These are phyloP conservation scores for Apophysomyces sp. DNA, from an alignment of 371 early-diverging fungal genomes.

Conservation along the genomic window DNA sequence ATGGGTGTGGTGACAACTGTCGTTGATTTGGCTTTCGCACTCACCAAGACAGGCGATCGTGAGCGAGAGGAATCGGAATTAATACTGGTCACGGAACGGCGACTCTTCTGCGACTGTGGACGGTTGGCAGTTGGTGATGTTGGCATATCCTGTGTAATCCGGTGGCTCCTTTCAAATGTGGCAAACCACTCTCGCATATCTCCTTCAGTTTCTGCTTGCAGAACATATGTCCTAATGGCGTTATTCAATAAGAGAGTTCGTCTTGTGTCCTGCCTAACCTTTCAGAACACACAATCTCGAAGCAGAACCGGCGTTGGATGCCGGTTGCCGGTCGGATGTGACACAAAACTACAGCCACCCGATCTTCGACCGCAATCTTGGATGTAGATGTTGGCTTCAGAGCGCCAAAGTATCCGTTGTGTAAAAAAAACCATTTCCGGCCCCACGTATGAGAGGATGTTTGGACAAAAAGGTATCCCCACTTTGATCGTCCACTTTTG, in stretches of 20 bases:
- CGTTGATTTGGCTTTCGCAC: constrained; percentile 24
- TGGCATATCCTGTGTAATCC: neutral
- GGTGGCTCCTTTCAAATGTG: constrained; percentile 50
- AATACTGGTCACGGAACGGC: neutral
- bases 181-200: constrained; percentile 71
- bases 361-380: constrained; percentile 55
- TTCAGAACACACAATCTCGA: constrained; percentile 69
- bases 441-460: constrained; percentile 7
- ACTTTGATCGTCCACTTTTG: constrained; percentile 14
- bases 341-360: constrained; percentile 63
- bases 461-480: constrained; percentile 37
- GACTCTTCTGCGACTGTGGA: neutral
- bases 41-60: constrained; percentile 10
- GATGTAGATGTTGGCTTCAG: constrained; percentile 42
- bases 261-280: constrained; percentile 36
- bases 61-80: constrained; percentile 3
- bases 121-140: neutral
- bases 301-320: constrained; percentile 70
- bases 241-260: neutral
- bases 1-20: constrained; percentile 23
- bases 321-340: constrained; percentile 51
- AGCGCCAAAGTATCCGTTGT: constrained; percentile 53
- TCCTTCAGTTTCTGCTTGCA: constrained; percentile 73
- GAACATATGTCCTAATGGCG: constrained; percentile 36
- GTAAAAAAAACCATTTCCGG: constrained; percentile 20